These are phyloP conservation scores for Pichia cephalocereana DNA, from an alignment of 805 yeast genomes.

Conservation along the genomic window DNA sequence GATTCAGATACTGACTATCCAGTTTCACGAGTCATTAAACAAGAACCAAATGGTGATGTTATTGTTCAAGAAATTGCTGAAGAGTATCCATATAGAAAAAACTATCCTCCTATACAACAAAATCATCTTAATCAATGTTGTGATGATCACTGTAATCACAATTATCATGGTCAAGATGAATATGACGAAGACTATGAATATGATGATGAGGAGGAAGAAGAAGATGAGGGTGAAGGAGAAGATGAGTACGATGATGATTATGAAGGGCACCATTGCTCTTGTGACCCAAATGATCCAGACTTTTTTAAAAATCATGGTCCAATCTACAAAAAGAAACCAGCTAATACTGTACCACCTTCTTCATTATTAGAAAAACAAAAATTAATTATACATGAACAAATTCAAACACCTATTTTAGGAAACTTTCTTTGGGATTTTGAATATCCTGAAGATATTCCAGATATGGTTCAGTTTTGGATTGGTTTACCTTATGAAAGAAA, in stretches of 20 bases:
- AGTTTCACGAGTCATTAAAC: conserved; percentile 58
- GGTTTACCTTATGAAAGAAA: conserved; percentile 52
- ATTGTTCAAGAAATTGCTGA: conserved; percentile 49
- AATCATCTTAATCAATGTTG: background rate
- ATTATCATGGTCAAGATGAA: conserved; percentile 2
- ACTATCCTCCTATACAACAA: background rate
- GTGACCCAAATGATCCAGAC: conserved; percentile 10
- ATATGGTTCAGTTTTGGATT: conserved; percentile 56
- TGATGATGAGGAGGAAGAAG: background rate
- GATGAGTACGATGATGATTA: background rate
- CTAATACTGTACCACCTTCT: background rate
- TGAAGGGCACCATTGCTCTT: conserved; percentile 3
- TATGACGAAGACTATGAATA: conserved; percentile 7
- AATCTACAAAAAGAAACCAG: background rate
- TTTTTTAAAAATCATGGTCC: background rate
- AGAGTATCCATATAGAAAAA: background rate
- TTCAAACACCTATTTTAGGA: conserved; percentile 15
- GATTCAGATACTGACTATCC: conserved; percentile 61
- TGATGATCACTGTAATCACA: background rate
- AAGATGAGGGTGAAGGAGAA: conserved; percentile 3
- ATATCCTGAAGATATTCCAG: conserved; percentile 42
- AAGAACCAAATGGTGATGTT: conserved; percentile 64
- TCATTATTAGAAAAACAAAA: conserved; percentile 13
- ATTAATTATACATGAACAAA: conserved; percentile 13
- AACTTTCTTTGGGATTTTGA: conserved; percentile 24